A percentile compares a stretch with the other conserved stretches of the same genome.
phyloP scores from a whole-genome alignment of 2,329 filamentous ascomycete genomes.

The Blastomyces gilchristii region DNA sequence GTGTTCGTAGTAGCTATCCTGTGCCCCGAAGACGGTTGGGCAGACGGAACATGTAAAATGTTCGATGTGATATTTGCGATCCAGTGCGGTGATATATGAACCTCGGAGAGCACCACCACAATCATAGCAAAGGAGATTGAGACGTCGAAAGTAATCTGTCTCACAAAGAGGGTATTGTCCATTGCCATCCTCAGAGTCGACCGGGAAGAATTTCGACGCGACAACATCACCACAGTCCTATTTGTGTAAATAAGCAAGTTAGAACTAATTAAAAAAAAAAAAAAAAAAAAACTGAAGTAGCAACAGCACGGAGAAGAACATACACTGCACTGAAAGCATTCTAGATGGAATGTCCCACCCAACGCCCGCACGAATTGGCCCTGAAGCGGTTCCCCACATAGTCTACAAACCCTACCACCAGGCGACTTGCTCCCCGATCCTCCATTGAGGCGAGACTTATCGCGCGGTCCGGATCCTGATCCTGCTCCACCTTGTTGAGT shows the following conservation, averaged over 20 bases:
- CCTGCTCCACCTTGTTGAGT: slow-evolving; percentile 25
- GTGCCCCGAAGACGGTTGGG: slow-evolving; percentile 92
- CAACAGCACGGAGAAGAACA: slow-evolving; percentile 24
- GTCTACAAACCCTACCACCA: slow-evolving; percentile 56
- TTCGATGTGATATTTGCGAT: slow-evolving; percentile 97
- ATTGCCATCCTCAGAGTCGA: slow-evolving; percentile 76
- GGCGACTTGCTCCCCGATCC: slow-evolving; percentile 28
- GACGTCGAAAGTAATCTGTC: slow-evolving; percentile 89
- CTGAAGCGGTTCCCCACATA: slow-evolving; percentile 76
- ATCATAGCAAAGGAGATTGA: slow-evolving; percentile 82
- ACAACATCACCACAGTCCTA: slow-evolving; percentile 96
- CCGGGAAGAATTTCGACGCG: slow-evolving; percentile 96
- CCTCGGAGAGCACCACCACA: slow-evolving; percentile 88
- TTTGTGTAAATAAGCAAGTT: not conserved
- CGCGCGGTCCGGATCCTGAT: slow-evolving; percentile 25
- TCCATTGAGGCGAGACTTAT: slow-evolving; percentile 30
- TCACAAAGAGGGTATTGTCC: slow-evolving; percentile 90
- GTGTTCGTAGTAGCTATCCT: slow-evolving; percentile 98
- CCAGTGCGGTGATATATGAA: slow-evolving; percentile 94
- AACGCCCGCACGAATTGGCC: slow-evolving; percentile 94
- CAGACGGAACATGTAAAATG: slow-evolving; percentile 98
- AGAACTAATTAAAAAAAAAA: not conserved
- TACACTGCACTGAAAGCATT: slow-evolving; percentile 96
- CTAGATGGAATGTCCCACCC: slow-evolving; percentile 87
- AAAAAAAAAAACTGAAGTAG: slow-evolving; percentile 9